Evolutionary conservation across 345 rosid genomes (phyloP).

Genomic region (Draba incana): DNA sequence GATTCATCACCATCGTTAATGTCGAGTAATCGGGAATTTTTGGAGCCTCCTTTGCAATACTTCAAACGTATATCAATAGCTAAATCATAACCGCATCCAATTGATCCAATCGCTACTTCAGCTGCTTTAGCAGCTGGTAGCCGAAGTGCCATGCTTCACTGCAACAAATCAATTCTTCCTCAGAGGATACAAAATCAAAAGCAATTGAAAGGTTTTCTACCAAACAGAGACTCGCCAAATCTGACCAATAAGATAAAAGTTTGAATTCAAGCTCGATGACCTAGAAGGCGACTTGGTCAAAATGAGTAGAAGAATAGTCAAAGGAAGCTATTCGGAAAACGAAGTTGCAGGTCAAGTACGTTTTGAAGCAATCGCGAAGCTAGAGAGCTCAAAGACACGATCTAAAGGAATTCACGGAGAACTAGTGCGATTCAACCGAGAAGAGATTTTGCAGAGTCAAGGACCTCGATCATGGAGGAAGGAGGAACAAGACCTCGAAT

Average conservation of each 20-base stretch:
- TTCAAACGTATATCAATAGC: conserved; percentile 75
- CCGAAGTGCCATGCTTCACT: conserved; percentile 67
- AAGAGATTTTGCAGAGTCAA: no score
- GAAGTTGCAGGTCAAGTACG: conserved; percentile 20
- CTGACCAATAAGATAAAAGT: neutral
- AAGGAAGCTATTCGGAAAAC: neutral
- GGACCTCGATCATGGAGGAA: neutral
- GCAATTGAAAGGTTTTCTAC: neutral
- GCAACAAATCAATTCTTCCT: conserved; percentile 26
- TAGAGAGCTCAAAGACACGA: conserved; percentile 20
- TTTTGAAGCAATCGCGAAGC: conserved; percentile 13
- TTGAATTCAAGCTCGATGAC: conserved; percentile 11
- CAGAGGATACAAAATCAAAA: no score
- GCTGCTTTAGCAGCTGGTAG: conserved; percentile 79
- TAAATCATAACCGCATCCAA: conserved; percentile 89
- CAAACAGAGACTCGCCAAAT: conserved; percentile 18
- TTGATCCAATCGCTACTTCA: conserved; percentile 78
- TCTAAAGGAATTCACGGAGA: neutral
- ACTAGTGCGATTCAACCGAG: no score
- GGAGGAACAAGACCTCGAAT: conserved; percentile 13
- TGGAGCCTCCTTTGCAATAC: conserved; percentile 68
- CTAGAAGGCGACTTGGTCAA: conserved; percentile 20
- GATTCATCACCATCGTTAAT: conserved; percentile 56
- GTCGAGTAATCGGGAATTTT: conserved; percentile 65
- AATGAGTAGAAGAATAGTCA: no score